A percentile compares a stretch with the other conserved stretches of the same genome.
phyloP scores from a whole-genome alignment of 495 filamentous ascomycete genomes.

The Viridothelium virens region DNA sequence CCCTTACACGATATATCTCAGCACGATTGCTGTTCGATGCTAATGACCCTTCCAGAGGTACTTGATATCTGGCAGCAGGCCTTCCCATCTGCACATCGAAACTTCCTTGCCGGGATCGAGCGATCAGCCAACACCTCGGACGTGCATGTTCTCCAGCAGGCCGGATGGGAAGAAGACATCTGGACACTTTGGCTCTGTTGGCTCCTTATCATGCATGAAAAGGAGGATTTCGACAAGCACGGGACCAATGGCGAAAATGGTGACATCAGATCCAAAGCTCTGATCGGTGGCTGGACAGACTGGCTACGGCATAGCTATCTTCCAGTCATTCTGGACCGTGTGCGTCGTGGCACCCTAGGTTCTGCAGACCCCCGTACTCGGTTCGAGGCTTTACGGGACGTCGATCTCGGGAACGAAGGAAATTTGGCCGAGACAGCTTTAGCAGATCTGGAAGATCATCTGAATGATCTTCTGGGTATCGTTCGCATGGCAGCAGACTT shows the following conservation, averaged over 20 bases:
- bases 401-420: background rate
- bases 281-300: background rate
- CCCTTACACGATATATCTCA: background rate
- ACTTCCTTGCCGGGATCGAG: slow-evolving; percentile 21
- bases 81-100: background rate
- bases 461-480: slow-evolving; percentile 12
- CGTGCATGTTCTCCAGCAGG: slow-evolving; percentile 14
- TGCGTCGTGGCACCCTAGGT: background rate
- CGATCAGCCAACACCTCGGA: slow-evolving; percentile 16
- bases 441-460: slow-evolving; percentile 6
- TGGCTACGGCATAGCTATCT: slow-evolving; percentile 3
- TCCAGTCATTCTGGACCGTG: background rate
- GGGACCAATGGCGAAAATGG: background rate
- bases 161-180: slow-evolving; percentile 28
- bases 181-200: slow-evolving; percentile 20
- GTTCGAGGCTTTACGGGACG: slow-evolving; percentile 2
- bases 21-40: slow-evolving; percentile 9
- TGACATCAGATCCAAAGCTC: background rate
- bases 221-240: background rate
- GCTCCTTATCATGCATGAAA: background rate
- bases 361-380: slow-evolving; percentile 1
- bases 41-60: slow-evolving; percentile 16
- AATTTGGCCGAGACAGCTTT: background rate
- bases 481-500: background rate
- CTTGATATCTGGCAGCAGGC: slow-evolving; percentile 12